Base-by-base conservation (phyloP, 2,329 filamentous ascomycete species). In the Fusarium phyllophilum region DNA sequence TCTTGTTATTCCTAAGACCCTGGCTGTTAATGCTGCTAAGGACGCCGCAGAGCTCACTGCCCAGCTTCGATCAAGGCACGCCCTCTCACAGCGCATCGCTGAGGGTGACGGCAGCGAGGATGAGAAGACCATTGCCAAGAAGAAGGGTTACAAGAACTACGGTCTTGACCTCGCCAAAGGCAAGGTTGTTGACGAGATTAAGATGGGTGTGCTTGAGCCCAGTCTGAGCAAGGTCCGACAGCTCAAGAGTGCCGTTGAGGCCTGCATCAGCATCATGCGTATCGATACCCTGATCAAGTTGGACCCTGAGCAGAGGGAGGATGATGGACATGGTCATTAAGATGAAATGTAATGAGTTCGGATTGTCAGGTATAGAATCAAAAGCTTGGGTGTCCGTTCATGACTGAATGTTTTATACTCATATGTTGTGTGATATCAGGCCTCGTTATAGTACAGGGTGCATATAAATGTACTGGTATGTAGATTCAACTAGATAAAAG, bases 71-170 rank as follows among this genome's bases (percentile, higher is more conserved):
- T 96, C 95, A 77, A 91, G 96, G 78, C 96, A 99, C 83, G 96
- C 96, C 39, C 89, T 98, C 56, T 97, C 95, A 66, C 96, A 99
- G 85, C 94, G 95, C 77, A 94, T 95, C 74, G 90, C 94, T 79
- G 94, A 97, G 75, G 92, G 92, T n/a, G 93, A 95, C 77, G 91
- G 89, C 59, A 91, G 90, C 77, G 94, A 96, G 83, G 93, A 97
- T 79, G 94, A 96, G 83, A 97, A 97, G 88, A 91, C 91, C 60
- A 88, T 96, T 66, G 94, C 95, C 55, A 94, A 94, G 84, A 96
- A 96, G 86, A 98, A 97, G 91, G 94, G 93, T 78, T 99, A 98
- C 88, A 96, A 96, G 86, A 99, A 99, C 88, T 99, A 99, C 83
- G 96, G 96, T 57, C 87, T 99, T 66, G 97, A 99, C 83, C 87